Conservation (phyloP, 805 yeast genomes). For the Saturnispora besseyi region DNA sequence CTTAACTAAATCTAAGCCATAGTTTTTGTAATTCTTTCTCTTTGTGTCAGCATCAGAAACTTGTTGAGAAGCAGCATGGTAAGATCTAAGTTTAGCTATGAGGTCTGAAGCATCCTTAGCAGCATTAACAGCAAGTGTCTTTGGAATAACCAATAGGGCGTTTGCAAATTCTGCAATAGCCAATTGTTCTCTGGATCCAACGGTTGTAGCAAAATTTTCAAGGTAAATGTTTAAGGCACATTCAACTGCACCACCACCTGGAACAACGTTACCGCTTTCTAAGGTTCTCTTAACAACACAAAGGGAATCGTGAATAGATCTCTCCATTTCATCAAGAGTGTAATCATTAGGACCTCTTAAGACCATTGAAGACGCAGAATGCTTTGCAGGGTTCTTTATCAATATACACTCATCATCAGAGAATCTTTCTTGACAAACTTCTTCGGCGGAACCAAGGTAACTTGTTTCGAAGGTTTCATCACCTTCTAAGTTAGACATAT, state of each 20-base stretch:
- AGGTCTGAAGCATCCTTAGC: slow-evolving; percentile 95
- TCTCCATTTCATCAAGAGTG: slow-evolving; percentile 95
- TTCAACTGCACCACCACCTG: slow-evolving; percentile 99
- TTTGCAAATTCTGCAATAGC: slow-evolving; percentile 97
- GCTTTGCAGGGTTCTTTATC: slow-evolving; percentile 82
- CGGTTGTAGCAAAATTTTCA: slow-evolving; percentile 96
- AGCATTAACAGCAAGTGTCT: slow-evolving; percentile 93
- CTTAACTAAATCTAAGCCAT: slow-evolving; percentile 83
- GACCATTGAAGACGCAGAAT: slow-evolving; percentile 83
- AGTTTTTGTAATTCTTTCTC: slow-evolving; percentile 77
- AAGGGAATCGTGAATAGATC: slow-evolving; percentile 90
- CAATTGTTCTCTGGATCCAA: slow-evolving; percentile 93
- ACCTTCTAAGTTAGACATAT: slow-evolving; percentile 90
- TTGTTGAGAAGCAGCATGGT: slow-evolving; percentile 89
- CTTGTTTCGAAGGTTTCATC: slow-evolving; percentile 85
- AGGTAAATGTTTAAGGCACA: slow-evolving; percentile 88
- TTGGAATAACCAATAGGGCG: slow-evolving; percentile 85
- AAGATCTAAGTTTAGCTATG: slow-evolving; percentile 90
- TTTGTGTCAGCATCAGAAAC: slow-evolving; percentile 78
- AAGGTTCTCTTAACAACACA: slow-evolving; percentile 92
- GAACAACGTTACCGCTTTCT: slow-evolving; percentile 90
- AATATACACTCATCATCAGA: slow-evolving; percentile 96
- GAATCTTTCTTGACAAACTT: slow-evolving; percentile 81
- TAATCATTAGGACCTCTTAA: slow-evolving; percentile 95
- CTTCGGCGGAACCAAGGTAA: slow-evolving; percentile 82